Conservation (phyloP, 164 flowering plant genomes). For the Dillenia turbinata region DNA sequence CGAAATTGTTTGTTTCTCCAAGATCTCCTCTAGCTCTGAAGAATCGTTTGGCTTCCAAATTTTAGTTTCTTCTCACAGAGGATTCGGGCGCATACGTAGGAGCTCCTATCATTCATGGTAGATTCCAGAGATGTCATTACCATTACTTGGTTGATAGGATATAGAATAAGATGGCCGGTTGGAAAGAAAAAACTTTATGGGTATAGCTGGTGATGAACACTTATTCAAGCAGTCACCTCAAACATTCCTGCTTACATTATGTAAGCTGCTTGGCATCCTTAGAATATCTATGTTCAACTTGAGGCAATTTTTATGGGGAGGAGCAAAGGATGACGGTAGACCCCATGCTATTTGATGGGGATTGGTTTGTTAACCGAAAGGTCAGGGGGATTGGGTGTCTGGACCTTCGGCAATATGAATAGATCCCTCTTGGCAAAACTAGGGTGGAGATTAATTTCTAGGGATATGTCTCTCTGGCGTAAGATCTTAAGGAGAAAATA, state of each 20-base stretch:
- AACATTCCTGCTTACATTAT: slow-evolving; percentile 1
- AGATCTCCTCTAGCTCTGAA: no score
- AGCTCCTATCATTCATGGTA: not conserved
- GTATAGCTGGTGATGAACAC: not conserved
- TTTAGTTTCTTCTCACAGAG: no score
- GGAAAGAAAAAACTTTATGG: not conserved
- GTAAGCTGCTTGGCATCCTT: not conserved
- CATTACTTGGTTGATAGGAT: not conserved
- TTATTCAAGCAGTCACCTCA: not conserved
- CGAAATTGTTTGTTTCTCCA: no score
- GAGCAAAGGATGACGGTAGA: not conserved
- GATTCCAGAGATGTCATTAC: not conserved
- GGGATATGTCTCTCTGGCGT: no score
- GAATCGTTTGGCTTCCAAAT: no score
- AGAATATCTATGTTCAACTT: not conserved
- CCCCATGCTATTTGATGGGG: not conserved
- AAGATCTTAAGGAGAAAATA: no score
- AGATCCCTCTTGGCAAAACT: not conserved
- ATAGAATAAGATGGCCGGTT: not conserved
- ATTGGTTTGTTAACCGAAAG: not conserved
- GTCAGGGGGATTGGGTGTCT: not conserved
- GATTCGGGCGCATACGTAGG: slow-evolving; percentile 7
- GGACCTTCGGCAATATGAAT: no score
- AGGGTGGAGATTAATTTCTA: not conserved
- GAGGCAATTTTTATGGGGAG: slow-evolving; percentile 10